A percentile compares a stretch with the other conserved stretches of the same genome.
Evolutionary conservation across 2,329 filamentous ascomycete species (phyloP).

Genomic region (Curvularia sp.): DNA sequence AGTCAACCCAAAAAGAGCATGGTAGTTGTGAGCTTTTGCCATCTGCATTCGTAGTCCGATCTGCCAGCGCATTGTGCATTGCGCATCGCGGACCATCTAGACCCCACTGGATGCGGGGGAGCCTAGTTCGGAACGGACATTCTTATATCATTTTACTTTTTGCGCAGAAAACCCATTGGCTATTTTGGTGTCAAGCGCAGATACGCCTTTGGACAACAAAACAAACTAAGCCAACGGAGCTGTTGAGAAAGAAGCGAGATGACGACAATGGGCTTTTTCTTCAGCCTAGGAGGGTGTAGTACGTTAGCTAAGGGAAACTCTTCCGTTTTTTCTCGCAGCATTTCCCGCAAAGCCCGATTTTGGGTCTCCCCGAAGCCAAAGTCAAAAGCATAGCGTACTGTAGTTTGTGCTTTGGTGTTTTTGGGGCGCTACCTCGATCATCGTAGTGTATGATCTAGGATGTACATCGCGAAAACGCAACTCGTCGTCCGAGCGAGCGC

Average conservation of each 20-base stretch:
- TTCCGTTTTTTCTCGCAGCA: background rate
- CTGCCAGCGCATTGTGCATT: conserved; percentile 10
- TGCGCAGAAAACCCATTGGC: conserved; percentile 1
- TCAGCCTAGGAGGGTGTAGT: background rate
- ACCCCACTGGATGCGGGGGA: background rate
- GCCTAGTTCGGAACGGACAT: background rate
- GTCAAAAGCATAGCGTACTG: background rate
- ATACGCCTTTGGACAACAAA: background rate
- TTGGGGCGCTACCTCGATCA: background rate
- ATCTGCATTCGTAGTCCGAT: background rate
- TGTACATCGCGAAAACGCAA: background rate
- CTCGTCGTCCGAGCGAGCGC: background rate
- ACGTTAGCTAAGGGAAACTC: background rate
- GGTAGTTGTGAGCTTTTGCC: background rate
- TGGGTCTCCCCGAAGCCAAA: background rate
- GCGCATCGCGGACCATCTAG: background rate
- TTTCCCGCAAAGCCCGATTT: background rate
- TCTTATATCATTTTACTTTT: background rate
- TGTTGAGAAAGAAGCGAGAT: background rate
- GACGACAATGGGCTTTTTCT: background rate
- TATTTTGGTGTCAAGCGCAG: background rate
- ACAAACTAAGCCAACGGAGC: background rate
- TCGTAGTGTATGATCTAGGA: background rate
- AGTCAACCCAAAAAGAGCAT: background rate
- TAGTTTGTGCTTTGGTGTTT: background rate